Evolutionary conservation across 345 rosid species (phyloP).

Genomic region (Rhodomyrtus tomentosa): DNA sequence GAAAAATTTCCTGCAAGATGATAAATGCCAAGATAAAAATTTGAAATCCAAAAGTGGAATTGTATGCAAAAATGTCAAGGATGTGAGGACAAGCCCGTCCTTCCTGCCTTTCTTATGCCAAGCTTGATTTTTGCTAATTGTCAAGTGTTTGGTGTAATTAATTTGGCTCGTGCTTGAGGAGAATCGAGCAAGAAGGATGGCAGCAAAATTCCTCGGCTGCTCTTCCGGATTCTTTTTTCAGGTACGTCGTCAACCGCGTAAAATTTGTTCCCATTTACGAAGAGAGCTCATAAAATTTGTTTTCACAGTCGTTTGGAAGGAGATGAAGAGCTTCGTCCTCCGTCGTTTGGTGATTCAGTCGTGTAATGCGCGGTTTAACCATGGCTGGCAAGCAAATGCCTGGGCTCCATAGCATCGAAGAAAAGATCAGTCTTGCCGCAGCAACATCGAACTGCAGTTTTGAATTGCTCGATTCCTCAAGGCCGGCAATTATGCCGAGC

Average conservation of each 20-base stretch:
- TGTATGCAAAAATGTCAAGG: neutral
- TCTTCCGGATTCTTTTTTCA: neutral
- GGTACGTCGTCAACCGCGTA: neutral
- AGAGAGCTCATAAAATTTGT: too few species aligned
- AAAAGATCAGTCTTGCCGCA: slow-evolving; percentile 78
- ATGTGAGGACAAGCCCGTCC: too few species aligned
- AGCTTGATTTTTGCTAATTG: neutral
- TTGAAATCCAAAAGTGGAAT: neutral
- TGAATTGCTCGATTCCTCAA: slow-evolving; percentile 72
- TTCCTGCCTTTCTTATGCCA: neutral
- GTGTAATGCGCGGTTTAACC: neutral
- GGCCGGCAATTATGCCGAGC: slow-evolving; percentile 74
- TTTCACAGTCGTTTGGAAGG: neutral
- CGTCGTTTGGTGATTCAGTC: neutral
- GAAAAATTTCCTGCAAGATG: neutral
- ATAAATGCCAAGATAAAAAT: too few species aligned
- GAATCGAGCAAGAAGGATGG: neutral
- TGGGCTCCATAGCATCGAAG: slow-evolving; percentile 64
- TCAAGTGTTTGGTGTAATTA: neutral
- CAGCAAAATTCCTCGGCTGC: neutral
- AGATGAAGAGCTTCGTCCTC: neutral
- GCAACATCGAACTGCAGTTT: slow-evolving; percentile 86
- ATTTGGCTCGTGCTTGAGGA: neutral
- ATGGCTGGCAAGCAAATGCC: slow-evolving; percentile 84
- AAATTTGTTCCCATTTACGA: too few species aligned